These are phyloP conservation scores for Gloeopeniophorella convolvens DNA, from an alignment of 768 basidiomycete species.

Conservation along the genomic window DNA sequence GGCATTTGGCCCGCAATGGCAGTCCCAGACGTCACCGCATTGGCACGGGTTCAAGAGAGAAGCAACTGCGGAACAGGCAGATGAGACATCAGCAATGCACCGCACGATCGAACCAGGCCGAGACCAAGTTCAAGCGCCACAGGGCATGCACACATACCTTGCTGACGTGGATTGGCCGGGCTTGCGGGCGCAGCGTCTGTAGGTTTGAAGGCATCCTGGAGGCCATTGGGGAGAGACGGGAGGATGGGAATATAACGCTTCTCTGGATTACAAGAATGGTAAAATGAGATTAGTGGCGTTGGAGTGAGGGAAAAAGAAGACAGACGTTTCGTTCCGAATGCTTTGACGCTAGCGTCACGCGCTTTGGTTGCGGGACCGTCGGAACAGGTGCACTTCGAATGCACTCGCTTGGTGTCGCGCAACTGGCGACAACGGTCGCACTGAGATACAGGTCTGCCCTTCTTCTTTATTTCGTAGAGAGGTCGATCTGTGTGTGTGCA, in stretches of 20 bases:
- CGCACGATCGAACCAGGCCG: too few species aligned
- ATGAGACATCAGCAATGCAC: background rate
- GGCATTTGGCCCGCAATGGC: constrained; percentile 6
- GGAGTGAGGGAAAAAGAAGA: background rate
- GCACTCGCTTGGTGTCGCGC: constrained; percentile 18
- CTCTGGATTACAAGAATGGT: constrained; percentile 3
- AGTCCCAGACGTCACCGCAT: constrained; percentile 17
- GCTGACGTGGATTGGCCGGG: constrained; percentile 19
- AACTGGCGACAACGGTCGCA: constrained; percentile 21
- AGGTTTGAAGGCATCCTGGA: constrained; percentile 13
- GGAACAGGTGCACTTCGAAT: constrained; percentile 22
- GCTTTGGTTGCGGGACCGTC: constrained; percentile 4
- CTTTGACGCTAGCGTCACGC: constrained; percentile 14
- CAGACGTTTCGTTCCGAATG: constrained; percentile 21
- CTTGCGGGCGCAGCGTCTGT: background rate
- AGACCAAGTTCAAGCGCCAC: background rate
- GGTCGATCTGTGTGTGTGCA: constrained; percentile 21
- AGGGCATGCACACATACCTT: constrained; percentile 2
- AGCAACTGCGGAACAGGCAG: constrained; percentile 8
- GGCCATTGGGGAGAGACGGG: constrained; percentile 21
- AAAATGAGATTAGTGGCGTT: background rate
- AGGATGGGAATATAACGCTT: constrained; percentile 23
- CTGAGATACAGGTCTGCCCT: constrained; percentile 21
- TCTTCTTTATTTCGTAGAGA: constrained; percentile 22
- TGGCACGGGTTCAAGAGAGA: constrained; percentile 20